phyloP scores from a whole-genome alignment of 2,329 filamentous ascomycete species.

The Myriosclerotinia duriaeana region DNA sequence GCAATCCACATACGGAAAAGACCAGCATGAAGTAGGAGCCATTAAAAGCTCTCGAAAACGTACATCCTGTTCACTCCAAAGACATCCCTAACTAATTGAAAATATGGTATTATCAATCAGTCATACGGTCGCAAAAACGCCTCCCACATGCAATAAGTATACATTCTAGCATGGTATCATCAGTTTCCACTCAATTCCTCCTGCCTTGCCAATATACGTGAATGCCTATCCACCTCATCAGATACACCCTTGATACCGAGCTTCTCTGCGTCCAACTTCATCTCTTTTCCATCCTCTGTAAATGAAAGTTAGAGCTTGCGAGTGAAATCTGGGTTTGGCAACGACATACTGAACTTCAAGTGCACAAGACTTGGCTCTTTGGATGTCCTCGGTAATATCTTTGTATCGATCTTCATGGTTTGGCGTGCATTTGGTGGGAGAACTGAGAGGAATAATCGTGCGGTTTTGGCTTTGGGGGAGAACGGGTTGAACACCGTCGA shows the following conservation, averaged over 20 bases:
- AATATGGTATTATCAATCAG: slow-evolving; percentile 17
- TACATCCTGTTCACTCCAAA: neutral
- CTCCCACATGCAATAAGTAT: slow-evolving; percentile 35
- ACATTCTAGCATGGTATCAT: slow-evolving; percentile 23
- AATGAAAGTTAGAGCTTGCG: slow-evolving; percentile 30
- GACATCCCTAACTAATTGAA: neutral
- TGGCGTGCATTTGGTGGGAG: slow-evolving; percentile 77
- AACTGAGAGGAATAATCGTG: slow-evolving; percentile 81
- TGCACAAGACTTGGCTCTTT: slow-evolving; percentile 66
- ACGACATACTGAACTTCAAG: slow-evolving; percentile 77
- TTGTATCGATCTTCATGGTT: slow-evolving; percentile 75
- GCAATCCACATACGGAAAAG: neutral
- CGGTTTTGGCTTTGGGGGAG: slow-evolving; percentile 73
- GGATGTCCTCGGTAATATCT: slow-evolving; percentile 69
- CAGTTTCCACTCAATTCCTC: slow-evolving; percentile 65
- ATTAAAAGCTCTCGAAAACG: neutral
- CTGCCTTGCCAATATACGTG: slow-evolving; percentile 75
- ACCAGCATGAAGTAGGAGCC: neutral
- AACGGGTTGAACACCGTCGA: slow-evolving; percentile 91
- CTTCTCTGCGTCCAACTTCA: slow-evolving; percentile 77
- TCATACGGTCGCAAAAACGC: slow-evolving; percentile 31
- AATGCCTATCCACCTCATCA: slow-evolving; percentile 88
- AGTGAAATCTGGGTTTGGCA: neutral
- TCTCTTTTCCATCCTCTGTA: slow-evolving; percentile 87
- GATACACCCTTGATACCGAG: slow-evolving; percentile 82